A percentile compares a stretch with the other conserved stretches of the same genome.
These are phyloP conservation scores for Penicillium ucsense DNA, from an alignment of 495 filamentous ascomycete species.

Conservation along the genomic window DNA sequence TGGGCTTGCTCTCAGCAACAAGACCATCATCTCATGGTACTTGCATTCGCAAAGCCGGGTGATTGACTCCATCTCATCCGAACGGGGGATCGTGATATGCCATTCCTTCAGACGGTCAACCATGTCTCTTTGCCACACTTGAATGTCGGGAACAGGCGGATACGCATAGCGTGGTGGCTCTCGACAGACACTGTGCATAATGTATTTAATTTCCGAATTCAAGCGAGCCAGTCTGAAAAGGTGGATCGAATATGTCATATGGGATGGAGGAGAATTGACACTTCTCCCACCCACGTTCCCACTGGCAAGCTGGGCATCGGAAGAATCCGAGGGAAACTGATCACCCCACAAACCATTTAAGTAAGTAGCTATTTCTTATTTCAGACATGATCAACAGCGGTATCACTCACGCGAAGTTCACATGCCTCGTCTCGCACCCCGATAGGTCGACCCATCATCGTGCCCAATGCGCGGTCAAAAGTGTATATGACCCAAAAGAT, in stretches of 20 bases:
- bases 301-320: conserved; percentile 18
- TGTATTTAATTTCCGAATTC: conserved; percentile 42
- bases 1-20: conserved; percentile 34
- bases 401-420: conserved; percentile 30
- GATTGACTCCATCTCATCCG: conserved; percentile 9
- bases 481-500: conserved; percentile 41
- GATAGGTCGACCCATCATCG: conserved; percentile 41
- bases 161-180: conserved; percentile 30
- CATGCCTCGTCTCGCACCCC: conserved; percentile 41
- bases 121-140: conserved; percentile 32
- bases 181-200: conserved; percentile 35
- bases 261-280: conserved; percentile 11
- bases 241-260: conserved; percentile 34
- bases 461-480: conserved; percentile 36
- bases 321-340: conserved; percentile 23
- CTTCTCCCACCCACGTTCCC: not conserved
- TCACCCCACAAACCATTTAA: not conserved
- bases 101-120: conserved; percentile 23
- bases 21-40: conserved; percentile 36
- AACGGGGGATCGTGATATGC: conserved; percentile 19
- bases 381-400: too few relatives aligned
- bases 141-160: conserved; percentile 28
- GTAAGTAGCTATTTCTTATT: too few relatives aligned
- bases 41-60: conserved; percentile 22
- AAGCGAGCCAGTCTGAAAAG: conserved; percentile 32